Evolutionary conservation across 78 protist genomes (phyloP), one percentile per base, ranked within the genome.

Genomic region (Protostelium mycophagum): DNA sequence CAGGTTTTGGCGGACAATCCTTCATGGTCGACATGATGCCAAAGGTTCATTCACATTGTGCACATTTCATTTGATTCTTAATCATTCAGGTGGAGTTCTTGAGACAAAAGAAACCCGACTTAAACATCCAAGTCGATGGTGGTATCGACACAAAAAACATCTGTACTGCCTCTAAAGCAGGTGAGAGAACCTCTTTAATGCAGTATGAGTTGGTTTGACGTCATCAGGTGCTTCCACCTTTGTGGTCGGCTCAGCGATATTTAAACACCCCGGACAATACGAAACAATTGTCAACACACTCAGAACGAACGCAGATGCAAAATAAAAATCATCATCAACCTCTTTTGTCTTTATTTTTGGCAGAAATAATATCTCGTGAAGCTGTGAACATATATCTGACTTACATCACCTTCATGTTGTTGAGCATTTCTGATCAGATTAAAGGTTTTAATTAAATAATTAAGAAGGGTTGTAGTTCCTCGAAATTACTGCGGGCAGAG

Each of bases 1-100:
- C 99, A 0, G 99, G 99, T 16, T 99, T 98, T 31, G 99, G 99
- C 1, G 99, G 99, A 23, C 99, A 99, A 86, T 31, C 85, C 29
- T 98, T 99, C 92, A 98, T 98, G 99, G 88, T 37, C 0, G 96
- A 97, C 83, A 95, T 96, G 98, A 96, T 99, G 98, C 86, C 95
- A 87, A 99, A 99, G 94, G 99, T 96, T 28, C 5, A 16, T 51
- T 16, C 5, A 51, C 73, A 51, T 25, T 16, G 16, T 5, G 16
- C 31, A 51, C 73, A n/a, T n/a, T 5, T 51, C 73, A 5, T 51
- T 16, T 51, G 5, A 51, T 16, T 51, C 73, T 25, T 51, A 5
- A 51, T 51, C 31, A 51, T 25, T n/a, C n/a, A 51, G 73, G 73
- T 51, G 73, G 39, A 0, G 37, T 9, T 37, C 36, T 85, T 98